phyloP scores from a whole-genome alignment of 768 basidiomycete genomes.

The Boletus sp. region DNA sequence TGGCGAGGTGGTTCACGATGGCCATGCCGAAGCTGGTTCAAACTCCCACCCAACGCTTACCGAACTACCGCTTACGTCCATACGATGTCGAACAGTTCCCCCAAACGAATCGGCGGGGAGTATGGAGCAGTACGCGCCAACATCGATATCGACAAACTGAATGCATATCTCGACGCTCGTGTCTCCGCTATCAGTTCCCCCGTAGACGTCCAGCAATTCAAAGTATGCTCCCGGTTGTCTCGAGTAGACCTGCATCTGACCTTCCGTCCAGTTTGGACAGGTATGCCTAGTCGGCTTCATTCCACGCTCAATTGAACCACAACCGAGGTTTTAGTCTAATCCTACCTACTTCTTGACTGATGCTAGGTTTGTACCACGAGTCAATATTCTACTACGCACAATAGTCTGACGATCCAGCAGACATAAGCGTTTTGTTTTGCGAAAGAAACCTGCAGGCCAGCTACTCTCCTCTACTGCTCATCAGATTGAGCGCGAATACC shows the following conservation, averaged over 20 bases:
- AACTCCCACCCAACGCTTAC: neutral
- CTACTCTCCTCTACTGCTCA: conserved; percentile 91
- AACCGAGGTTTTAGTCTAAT: conserved; percentile 63
- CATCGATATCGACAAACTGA: conserved; percentile 63
- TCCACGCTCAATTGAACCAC: conserved; percentile 1
- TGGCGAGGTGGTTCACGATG: neutral
- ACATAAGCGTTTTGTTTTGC: conserved; percentile 70
- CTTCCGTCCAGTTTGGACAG: conserved; percentile 73
- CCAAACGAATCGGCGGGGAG: conserved; percentile 65
- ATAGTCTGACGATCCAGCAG: conserved; percentile 28
- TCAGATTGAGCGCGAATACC: conserved; percentile 92
- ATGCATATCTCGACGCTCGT: conserved; percentile 57
- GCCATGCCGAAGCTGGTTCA: no score
- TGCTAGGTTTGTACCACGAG: conserved; percentile 46
- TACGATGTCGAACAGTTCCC: conserved; percentile 20
- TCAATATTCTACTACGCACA: neutral
- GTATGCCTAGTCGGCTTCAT: conserved; percentile 39
- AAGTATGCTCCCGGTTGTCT: conserved; percentile 45
- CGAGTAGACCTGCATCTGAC: neutral
- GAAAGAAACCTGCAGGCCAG: conserved; percentile 88
- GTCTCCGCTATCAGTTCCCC: conserved; percentile 58
- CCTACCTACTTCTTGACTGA: conserved; percentile 94
- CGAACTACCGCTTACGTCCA: neutral
- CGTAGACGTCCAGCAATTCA: conserved; percentile 87
- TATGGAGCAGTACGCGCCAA: conserved; percentile 69